These are phyloP conservation scores for Phytopythium vexans DNA, from an alignment of 352 stramenopile species.

Conservation along the genomic window DNA sequence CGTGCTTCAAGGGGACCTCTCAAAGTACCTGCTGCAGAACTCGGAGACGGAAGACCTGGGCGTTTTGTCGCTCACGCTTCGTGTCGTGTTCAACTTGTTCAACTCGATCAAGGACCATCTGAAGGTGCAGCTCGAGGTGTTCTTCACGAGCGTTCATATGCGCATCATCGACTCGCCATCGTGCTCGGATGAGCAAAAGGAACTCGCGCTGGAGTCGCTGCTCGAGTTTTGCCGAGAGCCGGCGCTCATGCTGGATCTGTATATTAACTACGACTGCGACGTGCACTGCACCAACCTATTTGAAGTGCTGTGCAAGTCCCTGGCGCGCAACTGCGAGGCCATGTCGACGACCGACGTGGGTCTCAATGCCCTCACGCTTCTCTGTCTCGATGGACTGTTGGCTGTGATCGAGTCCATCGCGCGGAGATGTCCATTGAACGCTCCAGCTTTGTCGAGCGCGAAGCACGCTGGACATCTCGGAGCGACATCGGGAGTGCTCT, in stretches of 20 bases:
- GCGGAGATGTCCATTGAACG: conserved; percentile 71
- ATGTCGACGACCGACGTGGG: conserved; percentile 60
- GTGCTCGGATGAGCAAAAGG: conserved; percentile 81
- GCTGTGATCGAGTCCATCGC: conserved; percentile 94
- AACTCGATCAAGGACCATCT: conserved; percentile 99
- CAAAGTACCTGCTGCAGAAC: conserved; percentile 96
- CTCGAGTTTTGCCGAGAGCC: conserved; percentile 98
- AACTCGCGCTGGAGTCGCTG: conserved; percentile 90
- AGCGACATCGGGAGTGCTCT: conserved; percentile 27
- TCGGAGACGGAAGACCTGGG: conserved; percentile 94
- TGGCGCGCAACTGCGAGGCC: conserved; percentile 85
- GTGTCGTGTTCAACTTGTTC: conserved; percentile 99
- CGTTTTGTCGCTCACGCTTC: conserved; percentile 89
- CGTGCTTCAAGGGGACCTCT: conserved; percentile 93
- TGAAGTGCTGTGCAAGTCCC: conserved; percentile 93
- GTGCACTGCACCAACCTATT: conserved; percentile 99
- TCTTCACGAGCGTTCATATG: conserved; percentile 98
- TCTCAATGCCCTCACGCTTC: conserved; percentile 64
- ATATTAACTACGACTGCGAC: conserved; percentile 99
- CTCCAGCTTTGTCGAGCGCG: conserved; percentile 12
- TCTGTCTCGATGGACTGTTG: conserved; percentile 85
- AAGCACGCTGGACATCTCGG: conserved; percentile 15
- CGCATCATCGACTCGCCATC: conserved; percentile 89
- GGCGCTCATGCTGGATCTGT: conserved; percentile 97
- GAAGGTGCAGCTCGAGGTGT: conserved; percentile 99